phyloP scores from a whole-genome alignment of 140 eudicot genomes.

The Cichorium intybus region DNA sequence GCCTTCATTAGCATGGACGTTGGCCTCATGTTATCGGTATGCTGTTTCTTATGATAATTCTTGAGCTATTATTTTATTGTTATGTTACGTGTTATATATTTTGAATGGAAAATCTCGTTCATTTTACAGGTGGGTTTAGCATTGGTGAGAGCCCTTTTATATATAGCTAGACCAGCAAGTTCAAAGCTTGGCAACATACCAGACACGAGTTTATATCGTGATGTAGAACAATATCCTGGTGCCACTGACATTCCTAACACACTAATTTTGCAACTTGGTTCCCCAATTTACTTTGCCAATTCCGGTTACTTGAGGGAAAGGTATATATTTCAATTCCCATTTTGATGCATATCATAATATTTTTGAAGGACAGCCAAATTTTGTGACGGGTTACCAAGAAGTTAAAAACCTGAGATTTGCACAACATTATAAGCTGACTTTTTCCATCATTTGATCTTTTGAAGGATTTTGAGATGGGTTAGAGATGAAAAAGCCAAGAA shows the following conservation, averaged over 20 bases:
- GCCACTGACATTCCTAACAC: conserved; percentile 49
- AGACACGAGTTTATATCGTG: conserved; percentile 57
- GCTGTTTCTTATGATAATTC: neutral
- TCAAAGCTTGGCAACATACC: conserved; percentile 77
- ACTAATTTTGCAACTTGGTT: conserved; percentile 71
- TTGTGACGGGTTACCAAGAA: too few species aligned
- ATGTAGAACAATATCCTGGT: conserved; percentile 73
- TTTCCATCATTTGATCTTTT: conserved; percentile 10
- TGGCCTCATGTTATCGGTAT: conserved; percentile 86
- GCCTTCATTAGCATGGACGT: conserved; percentile 81
- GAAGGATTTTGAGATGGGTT: conserved; percentile 60
- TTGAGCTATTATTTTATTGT: neutral
- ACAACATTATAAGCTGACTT: neutral
- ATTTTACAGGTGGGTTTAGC: conserved; percentile 65
- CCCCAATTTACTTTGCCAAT: conserved; percentile 83
- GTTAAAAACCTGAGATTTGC: too few species aligned
- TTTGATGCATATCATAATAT: neutral
- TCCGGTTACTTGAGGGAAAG: conserved; percentile 72
- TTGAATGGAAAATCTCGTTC: neutral
- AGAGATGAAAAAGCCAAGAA: conserved; percentile 52
- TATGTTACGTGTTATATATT: neutral
- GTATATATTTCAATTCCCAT: conserved; percentile 26
- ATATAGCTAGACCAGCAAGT: conserved; percentile 77
- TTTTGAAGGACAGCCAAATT: too few species aligned
- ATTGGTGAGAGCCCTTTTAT: conserved; percentile 60